Base-by-base conservation (phyloP, 139 green algal species). In the Chlamydomonas sp. region DNA sequence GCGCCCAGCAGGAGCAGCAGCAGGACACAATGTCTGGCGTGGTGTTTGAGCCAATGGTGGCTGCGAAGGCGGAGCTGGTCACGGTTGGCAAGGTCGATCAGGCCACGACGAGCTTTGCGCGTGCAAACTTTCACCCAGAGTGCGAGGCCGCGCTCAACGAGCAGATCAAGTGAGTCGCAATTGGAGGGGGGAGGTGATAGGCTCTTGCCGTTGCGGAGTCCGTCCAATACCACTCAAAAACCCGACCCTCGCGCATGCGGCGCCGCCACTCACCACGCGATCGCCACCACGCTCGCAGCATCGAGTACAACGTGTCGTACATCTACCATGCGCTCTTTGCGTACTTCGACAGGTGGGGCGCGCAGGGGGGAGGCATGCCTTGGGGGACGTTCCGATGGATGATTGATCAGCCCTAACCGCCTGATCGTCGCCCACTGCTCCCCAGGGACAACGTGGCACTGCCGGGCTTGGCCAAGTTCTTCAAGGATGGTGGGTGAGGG, bases 371-470 rank as follows among this genome's bases (percentile, higher is more conserved):
- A n/a, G n/a, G n/a, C n/a, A n/a, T n/a, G n/a, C n/a, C n/a, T n/a
- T n/a, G n/a, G n/a, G n/a, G n/a, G n/a, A n/a, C n/a, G n/a, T n/a
- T n/a, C n/a, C n/a, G n/a, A n/a, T n/a, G n/a, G n/a, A n/a, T n/a
- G n/a, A n/a, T n/a, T n/a, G n/a, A n/a, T n/a, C n/a, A n/a, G n/a
- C n/a, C n/a, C n/a, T n/a, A n/a, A n/a, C n/a, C n/a, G n/a, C n/a
- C n/a, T n/a, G n/a, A n/a, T n/a, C n/a, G n/a, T n/a, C n/a, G n/a
- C n/a, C n/a, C n/a, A n/a, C n/a, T n/a, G n/a, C n/a, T n/a, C 54
- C 16, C 16, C 54, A 64, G 91, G n/a, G 94, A 98, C 85, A 97
- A 98, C 67, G 91, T 99, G 36, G 92, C 58, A 20, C 87, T 98
- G 39, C 85, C 87, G 20, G 94, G 94, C 48, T 79, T 98, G 30